phyloP scores from a whole-genome alignment of 1,284 basidiomycete genomes.

The Leccinum angustisporum region DNA sequence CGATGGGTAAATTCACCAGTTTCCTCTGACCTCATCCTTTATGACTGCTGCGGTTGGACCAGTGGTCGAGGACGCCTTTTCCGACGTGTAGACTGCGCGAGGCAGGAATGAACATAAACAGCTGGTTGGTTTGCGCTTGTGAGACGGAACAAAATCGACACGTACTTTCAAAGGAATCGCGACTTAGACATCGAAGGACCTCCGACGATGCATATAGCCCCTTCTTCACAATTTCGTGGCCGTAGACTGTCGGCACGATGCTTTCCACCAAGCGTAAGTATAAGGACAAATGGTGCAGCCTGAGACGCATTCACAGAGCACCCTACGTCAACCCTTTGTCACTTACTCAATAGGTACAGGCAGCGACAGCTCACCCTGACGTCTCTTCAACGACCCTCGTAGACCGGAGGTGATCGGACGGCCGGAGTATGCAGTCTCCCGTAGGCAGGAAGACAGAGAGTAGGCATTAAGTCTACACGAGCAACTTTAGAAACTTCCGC shows the following conservation, averaged over 20 bases:
- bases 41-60: constrained; percentile 99
- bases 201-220: constrained; percentile 79
- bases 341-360: not conserved
- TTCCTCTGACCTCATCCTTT: constrained; percentile 97
- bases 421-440: no score
- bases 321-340: not conserved
- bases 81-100: constrained; percentile 97
- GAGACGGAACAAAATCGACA: constrained; percentile 8
- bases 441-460: constrained; percentile 2
- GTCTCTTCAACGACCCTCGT: constrained; percentile 21
- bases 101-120: constrained; percentile 89
- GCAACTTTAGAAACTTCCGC: not conserved
- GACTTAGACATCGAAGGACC: constrained; percentile 98
- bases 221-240: no score
- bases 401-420: constrained; percentile 12
- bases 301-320: not conserved
- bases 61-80: constrained; percentile 97
- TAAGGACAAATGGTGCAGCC: no score
- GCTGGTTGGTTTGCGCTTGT: not conserved
- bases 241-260: no score
- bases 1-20: constrained; percentile 98
- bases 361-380: constrained; percentile 20
- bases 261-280: no score
- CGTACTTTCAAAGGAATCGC: constrained; percentile 90
- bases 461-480: constrained; percentile 20